A percentile compares a stretch with the other conserved stretches of the same genome.
Evolutionary conservation across 2,329 filamentous ascomycete genomes (phyloP).

Genomic region (Neopestalotiopsis sp.): DNA sequence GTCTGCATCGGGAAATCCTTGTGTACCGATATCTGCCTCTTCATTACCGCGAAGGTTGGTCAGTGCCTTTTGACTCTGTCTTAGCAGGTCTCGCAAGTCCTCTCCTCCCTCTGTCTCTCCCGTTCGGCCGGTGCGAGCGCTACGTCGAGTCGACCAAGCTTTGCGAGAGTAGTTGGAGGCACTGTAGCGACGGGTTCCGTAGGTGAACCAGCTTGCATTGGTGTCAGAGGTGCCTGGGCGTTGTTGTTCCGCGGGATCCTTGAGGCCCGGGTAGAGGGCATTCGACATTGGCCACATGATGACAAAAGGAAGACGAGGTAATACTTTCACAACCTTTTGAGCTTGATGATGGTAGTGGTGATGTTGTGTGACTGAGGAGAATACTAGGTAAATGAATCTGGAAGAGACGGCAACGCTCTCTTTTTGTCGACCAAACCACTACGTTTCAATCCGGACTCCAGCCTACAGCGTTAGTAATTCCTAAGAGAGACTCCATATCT

Average conservation of each 20-base stretch:
- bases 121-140: conserved; percentile 6
- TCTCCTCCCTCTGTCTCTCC: conserved; percentile 11
- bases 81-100: conserved; percentile 4
- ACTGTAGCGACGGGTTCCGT: conserved; percentile 10
- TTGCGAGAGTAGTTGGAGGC: conserved; percentile 13
- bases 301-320: not conserved
- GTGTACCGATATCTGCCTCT: not conserved
- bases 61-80: not conserved
- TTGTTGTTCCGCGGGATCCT: not conserved
- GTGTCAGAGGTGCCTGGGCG: conserved; percentile 11
- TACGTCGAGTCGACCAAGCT: conserved; percentile 4
- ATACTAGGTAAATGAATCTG: not conserved
- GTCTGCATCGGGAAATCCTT: not conserved
- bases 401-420: conserved; percentile 2
- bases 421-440: conserved; percentile 3
- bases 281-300: conserved; percentile 19
- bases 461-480: not conserved
- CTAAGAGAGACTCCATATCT: not conserved
- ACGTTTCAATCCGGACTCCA: not conserved
- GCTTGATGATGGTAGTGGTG: not conserved
- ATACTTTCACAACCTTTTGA: not conserved
- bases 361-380: not conserved
- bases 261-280: conserved; percentile 18
- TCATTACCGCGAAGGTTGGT: not conserved
- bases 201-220: conserved; percentile 9